These are phyloP conservation scores for Alternaria sp. DNA, from an alignment of 2,329 filamentous ascomycete genomes.

Conservation along the genomic window DNA sequence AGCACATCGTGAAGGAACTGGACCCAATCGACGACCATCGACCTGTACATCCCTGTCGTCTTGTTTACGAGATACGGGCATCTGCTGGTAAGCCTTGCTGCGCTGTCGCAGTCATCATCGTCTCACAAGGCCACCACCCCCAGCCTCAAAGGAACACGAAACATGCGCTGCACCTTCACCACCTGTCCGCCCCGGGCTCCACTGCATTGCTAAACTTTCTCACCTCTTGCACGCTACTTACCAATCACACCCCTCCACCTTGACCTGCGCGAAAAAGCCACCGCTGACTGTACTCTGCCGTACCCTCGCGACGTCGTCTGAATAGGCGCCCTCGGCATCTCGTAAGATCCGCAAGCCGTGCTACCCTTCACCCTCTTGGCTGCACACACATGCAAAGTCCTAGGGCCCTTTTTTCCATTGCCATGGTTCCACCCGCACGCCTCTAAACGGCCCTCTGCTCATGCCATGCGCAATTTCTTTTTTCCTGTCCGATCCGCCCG, in stretches of 20 bases:
- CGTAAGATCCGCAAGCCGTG: conserved; percentile 28
- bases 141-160: conserved; percentile 26
- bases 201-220: conserved; percentile 8
- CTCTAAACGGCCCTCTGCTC: neutral
- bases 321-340: conserved; percentile 36
- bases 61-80: conserved; percentile 11
- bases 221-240: conserved; percentile 6
- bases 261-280: conserved; percentile 5
- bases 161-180: conserved; percentile 17
- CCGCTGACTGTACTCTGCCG: conserved; percentile 17
- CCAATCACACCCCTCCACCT: conserved; percentile 11
- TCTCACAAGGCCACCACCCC: conserved; percentile 3
- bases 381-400: no score
- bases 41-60: conserved; percentile 3
- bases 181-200: neutral
- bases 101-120: neutral
- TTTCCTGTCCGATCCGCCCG: conserved; percentile 14
- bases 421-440: neutral
- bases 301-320: conserved; percentile 14
- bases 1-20: neutral
- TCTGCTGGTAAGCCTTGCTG: conserved; percentile 8
- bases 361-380: neutral
- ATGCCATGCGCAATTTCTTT: conserved; percentile 26
- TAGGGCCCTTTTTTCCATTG: neutral
- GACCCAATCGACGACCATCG: neutral